Base-by-base conservation (phyloP, 306 rosid genomes). In the Ziziphus jujuba region DNA sequence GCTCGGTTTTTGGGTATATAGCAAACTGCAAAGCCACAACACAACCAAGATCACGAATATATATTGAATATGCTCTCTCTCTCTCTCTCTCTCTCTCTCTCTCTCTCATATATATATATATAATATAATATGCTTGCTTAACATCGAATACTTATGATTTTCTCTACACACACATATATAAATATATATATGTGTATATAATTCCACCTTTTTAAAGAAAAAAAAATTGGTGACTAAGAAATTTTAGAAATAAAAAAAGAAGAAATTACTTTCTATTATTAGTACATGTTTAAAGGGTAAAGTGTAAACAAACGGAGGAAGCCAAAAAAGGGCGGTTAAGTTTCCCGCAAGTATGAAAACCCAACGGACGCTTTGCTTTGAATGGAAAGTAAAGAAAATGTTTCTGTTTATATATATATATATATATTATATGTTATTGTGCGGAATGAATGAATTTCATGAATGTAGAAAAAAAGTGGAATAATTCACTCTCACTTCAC, bases 331-430 rank as follows among this genome's bases (percentile, higher is more conserved):
- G 75, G 69, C 28, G 74, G 83, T 86, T 73, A 68, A 78, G 76
- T 81, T 81, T 17, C 76, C 83, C 67, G 64, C 86, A 81, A 86
- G 87, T 73, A 73, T 81, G 59, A 71, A 75, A 61, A 56, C 71
- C 24, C 75, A 51, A 52, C 50, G 50, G 74, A 78, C 31, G 77
- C 85, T 87, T 84, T 74, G 80, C 89, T 87, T 87, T 76, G 69
- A 79, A 81, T 72, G 77, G 82, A 87, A 79, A 79, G 45, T 28
- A 63, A 63, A 56, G 20, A 3, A 53, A 3, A 15, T 54, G 19
- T 53, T 34, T 44, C 66, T 56, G 69, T 63, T 55, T 58, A 0
- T 10, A 10, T 47, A n/a, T 47, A 47, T 3, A 16, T 5, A 3
- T 11, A 3, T 5, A 5, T 5, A 0, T 47, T 47, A 8, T 2